Base-by-base conservation (phyloP, 108 stramenopile genomes). In the Chaetoceros tenuissimus region DNA sequence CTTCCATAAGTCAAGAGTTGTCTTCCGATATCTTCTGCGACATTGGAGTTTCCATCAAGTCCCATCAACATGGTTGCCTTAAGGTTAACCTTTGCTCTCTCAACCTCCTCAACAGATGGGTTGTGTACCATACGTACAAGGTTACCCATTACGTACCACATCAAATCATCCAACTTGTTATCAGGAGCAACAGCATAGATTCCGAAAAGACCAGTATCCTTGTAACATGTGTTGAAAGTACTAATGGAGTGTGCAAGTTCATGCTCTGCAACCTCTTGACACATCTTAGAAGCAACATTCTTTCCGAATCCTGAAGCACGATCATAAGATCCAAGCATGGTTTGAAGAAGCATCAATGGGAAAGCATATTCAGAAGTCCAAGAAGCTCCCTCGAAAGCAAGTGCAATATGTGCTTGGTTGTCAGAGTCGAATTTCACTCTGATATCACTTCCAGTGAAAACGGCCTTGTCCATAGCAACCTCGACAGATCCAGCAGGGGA, bases 201-300 rank as follows among this genome's bases (percentile, higher is more conserved):
- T 28, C 97, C 99, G 68, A 99, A 98, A 13, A 99, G 79, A 8
- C 99, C 99, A 27, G 95, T 97, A 63, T 99, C 99, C 74, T 98
- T 98, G 86, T 99, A 99, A 79, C 94, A 94, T n/a, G 97, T 96
- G 77, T 99, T 99, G 80, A 98, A 98, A 10, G 97, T 94, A 49
- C 69, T 80, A 73, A 92, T 75, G 7, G 87, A 86, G 72, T 98
- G 95, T 46, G 93, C 94, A 24, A 85, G 63, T 59, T 96, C 95
- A 55, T 81, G 68, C 40, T 77, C 76, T 3, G 96, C 96, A 20
- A 99, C 77, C 60, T 92, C 91, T 66, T 89, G 89, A 61, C 94
- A 95, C 26, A 99, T 61, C 28, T 82, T 81, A 43, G 89, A 89
- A 27, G 92, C 81, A 25, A 79, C 83, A 69, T 92, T 94, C 56